Evolutionary conservation across 2,329 filamentous ascomycete species (phyloP).

Genomic region (Atkinsonella hypoxylon): DNA sequence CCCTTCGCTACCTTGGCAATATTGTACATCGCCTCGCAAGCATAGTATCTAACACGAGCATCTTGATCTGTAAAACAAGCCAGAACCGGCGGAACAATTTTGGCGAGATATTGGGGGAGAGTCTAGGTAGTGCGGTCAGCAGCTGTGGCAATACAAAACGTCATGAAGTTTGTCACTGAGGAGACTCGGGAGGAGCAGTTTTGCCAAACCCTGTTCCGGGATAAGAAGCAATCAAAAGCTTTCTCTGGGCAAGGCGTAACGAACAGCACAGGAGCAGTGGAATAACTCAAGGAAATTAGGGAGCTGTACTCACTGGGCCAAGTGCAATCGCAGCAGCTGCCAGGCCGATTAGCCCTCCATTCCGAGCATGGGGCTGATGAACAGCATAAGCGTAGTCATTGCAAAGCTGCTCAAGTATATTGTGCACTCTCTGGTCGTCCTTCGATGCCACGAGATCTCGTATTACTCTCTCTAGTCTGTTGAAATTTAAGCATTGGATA

Average conservation of each 20-base stretch:
- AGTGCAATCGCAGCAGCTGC: conserved; percentile 93
- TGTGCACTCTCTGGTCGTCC: conserved; percentile 70
- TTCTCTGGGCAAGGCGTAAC: not conserved
- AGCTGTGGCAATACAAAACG: not conserved
- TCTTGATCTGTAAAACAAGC: conserved; percentile 98
- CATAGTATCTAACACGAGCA: conserved; percentile 93
- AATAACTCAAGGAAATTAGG: not conserved
- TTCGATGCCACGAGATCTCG: conserved; percentile 67
- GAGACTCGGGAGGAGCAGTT: not conserved
- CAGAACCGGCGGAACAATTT: conserved; percentile 90
- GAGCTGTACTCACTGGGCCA: conserved; percentile 56
- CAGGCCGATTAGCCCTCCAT: conserved; percentile 89
- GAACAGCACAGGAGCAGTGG: not conserved
- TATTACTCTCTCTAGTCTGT: conserved; percentile 79
- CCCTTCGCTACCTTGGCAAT: conserved; percentile 99
- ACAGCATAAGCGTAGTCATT: conserved; percentile 97
- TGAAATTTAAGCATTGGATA: conserved; percentile 9
- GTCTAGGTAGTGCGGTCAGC: conserved; percentile 43
- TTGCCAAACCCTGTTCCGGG: not conserved
- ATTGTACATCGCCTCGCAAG: conserved; percentile 99
- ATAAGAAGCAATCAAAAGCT: not conserved
- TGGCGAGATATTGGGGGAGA: conserved; percentile 78
- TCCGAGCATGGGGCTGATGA: conserved; percentile 89
- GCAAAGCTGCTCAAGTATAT: conserved; percentile 89
- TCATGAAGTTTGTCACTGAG: not conserved